Percentiles rank a stretch among this genome's conserved stretches.
These are phyloP conservation scores for Ustilago cynodontis DNA, from an alignment of 1,284 basidiomycete genomes.

Conservation along the genomic window DNA sequence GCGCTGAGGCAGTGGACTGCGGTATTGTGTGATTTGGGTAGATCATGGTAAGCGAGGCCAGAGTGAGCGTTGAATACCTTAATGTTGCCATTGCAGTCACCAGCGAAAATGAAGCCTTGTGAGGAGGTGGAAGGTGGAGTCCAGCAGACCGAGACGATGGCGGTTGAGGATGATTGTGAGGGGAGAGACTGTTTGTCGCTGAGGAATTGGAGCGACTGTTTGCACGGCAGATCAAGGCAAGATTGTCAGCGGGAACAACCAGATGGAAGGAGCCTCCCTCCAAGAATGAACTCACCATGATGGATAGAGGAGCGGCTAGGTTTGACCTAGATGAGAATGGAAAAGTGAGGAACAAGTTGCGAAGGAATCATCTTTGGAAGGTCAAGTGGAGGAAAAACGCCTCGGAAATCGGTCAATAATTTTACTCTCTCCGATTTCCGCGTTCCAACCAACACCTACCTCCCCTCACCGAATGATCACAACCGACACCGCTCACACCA, in stretches of 20 bases:
- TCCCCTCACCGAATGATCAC: no score
- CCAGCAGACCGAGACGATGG: conserved; percentile 47
- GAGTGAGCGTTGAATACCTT: conserved; percentile 29
- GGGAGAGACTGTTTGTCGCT: conserved; percentile 41
- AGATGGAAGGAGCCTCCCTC: not conserved
- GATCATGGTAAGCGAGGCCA: conserved; percentile 4
- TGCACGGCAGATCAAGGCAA: not conserved
- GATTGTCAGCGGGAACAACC: not conserved
- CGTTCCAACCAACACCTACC: not conserved
- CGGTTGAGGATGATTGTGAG: conserved; percentile 30
- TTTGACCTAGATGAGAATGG: not conserved
- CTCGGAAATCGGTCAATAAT: conserved; percentile 14
- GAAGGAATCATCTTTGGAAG: conserved; percentile 6
- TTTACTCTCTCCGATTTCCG: conserved; percentile 7
- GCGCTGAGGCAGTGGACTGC: conserved; percentile 38
- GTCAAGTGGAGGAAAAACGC: conserved; percentile 5
- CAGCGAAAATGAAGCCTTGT: conserved; percentile 27
- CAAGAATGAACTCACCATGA: conserved; percentile 2
- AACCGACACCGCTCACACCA: not conserved
- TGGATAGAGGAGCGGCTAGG: no score
- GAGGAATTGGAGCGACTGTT: conserved; percentile 47
- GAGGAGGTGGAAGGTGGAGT: conserved; percentile 16
- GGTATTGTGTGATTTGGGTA: conserved; percentile 26
- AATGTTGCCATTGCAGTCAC: conserved; percentile 28
- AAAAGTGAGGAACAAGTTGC: not conserved